Evolutionary conservation across 2,329 filamentous ascomycete species (phyloP).

Genomic region (Zymoseptoria pseudotritici): DNA sequence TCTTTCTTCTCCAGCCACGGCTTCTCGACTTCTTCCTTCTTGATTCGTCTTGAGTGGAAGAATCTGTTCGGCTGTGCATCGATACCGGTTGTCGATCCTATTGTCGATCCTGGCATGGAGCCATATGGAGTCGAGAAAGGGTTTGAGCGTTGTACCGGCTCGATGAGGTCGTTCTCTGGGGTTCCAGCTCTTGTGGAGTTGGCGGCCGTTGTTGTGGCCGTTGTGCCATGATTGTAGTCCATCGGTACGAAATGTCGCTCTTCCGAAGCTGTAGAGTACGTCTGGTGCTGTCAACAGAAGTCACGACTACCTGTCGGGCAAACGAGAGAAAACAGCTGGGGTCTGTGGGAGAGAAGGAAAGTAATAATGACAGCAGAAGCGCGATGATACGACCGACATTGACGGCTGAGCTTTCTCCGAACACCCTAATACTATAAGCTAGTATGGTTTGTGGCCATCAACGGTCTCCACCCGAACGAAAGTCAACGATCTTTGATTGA

Average conservation of each 20-base stretch:
- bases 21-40: conserved; percentile 65
- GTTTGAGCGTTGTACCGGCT: conserved; percentile 21
- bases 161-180: conserved; percentile 30
- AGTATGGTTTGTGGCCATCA: neutral
- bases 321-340: neutral
- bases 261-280: neutral
- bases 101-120: conserved; percentile 38
- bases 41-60: conserved; percentile 67
- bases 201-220: conserved; percentile 27
- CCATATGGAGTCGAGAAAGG: conserved; percentile 36
- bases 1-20: conserved; percentile 69
- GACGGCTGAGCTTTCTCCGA: neutral
- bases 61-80: conserved; percentile 38
- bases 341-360: neutral
- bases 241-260: conserved; percentile 10
- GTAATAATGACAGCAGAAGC: neutral
- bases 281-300: neutral
- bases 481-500: neutral
- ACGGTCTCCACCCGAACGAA: neutral
- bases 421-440: neutral
- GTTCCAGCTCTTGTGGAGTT: conserved; percentile 33
- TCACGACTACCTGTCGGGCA: neutral
- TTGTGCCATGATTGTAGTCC: conserved; percentile 24
- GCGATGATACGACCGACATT: neutral
- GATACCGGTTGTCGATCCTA: conserved; percentile 36